Percentiles rank a stretch among this genome's conserved stretches.
These are phyloP conservation scores for Collybia mongolica DNA, from an alignment of 768 basidiomycete genomes.

Conservation along the genomic window DNA sequence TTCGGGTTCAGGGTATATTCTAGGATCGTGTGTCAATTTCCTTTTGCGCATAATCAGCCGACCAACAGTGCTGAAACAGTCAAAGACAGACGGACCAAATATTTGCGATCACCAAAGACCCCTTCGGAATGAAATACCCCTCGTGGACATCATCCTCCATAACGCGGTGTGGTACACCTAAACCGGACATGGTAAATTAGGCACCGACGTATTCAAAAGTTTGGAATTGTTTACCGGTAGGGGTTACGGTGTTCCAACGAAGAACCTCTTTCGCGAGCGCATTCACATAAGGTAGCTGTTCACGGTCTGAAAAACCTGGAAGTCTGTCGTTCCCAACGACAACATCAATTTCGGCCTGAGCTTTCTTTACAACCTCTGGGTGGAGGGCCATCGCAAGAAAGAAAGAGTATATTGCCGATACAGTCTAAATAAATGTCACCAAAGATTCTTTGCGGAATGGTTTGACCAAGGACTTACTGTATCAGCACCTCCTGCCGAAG, in stretches of 20 bases:
- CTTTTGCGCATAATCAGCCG: slow-evolving; percentile 18
- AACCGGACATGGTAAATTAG: too few species aligned
- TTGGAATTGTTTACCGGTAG: slow-evolving; percentile 31
- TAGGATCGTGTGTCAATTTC: slow-evolving; percentile 55
- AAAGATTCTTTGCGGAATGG: background rate
- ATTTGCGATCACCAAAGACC: slow-evolving; percentile 50
- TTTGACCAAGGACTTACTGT: slow-evolving; percentile 36
- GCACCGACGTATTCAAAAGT: background rate
- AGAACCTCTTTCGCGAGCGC: slow-evolving; percentile 60
- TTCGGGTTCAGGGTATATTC: slow-evolving; percentile 51
- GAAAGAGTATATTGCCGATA: slow-evolving; percentile 58
- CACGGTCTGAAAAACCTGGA: slow-evolving; percentile 58
- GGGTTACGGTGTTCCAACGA: slow-evolving; percentile 47
- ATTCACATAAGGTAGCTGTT: slow-evolving; percentile 56
- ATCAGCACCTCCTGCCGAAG: slow-evolving; percentile 49
- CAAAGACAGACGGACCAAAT: slow-evolving; percentile 34
- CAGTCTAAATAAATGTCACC: slow-evolving; percentile 41
- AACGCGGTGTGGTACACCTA: slow-evolving; percentile 54
- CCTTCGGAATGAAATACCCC: slow-evolving; percentile 62
- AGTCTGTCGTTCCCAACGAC: slow-evolving; percentile 59
- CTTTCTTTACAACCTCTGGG: slow-evolving; percentile 56
- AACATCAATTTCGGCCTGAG: slow-evolving; percentile 61
- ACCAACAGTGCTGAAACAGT: slow-evolving; percentile 15
- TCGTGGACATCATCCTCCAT: slow-evolving; percentile 60
- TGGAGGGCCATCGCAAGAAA: slow-evolving; percentile 61